Evolutionary conservation across 768 basidiomycete genomes (phyloP), one percentile per base, ranked within the genome.

Genomic region (Gloeopeniophorella convolvens): DNA sequence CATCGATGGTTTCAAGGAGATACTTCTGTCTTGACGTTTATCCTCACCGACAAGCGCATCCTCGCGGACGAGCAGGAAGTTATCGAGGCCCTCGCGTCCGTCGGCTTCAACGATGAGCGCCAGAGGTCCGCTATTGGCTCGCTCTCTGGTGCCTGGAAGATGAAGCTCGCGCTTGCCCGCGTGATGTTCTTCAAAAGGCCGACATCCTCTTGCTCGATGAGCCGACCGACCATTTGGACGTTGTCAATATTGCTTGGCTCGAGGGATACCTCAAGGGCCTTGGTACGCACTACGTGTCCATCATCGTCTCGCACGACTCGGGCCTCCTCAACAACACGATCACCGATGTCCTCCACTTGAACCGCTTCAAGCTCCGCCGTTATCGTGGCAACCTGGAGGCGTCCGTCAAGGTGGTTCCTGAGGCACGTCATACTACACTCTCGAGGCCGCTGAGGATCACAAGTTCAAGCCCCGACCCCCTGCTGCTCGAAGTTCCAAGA

Each of bases 121-220:
- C 94, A 96, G 72, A 74, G 70, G 57, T 77, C 87, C 55, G 71
- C 90, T 32, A 96, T 96, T 59, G 90, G 93, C 57, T 82, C 82
- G 51, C 74, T 97, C 33, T 97, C 94, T 36, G 94, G 94, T 80
- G 94, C 94, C 76, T 96, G 94, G 94, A 97, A 97, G 80, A 97
- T 97, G 94, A 97, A 96, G 80, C 85, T 97, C 56, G 94, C 94
- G 33, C 82, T 97, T 54, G 94, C 94, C 51, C 82, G 94, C 55
- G 94, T 94, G 42, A 95, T 97, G 83, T 77, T 97, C 37, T 97
- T 97, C 87, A 89, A n/a, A n/a, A 87, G 75, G 94, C 94, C 56
- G 94, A 97, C 63, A 97, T 97, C 64, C 83, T 97, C 43, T 73
- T 96, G 23, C 88, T 95, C 58, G 93, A 96, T 69, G 93, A 96